Conservation (phyloP, 2,329 filamentous ascomycete genomes). For the Neopestalotiopsis rosae region DNA sequence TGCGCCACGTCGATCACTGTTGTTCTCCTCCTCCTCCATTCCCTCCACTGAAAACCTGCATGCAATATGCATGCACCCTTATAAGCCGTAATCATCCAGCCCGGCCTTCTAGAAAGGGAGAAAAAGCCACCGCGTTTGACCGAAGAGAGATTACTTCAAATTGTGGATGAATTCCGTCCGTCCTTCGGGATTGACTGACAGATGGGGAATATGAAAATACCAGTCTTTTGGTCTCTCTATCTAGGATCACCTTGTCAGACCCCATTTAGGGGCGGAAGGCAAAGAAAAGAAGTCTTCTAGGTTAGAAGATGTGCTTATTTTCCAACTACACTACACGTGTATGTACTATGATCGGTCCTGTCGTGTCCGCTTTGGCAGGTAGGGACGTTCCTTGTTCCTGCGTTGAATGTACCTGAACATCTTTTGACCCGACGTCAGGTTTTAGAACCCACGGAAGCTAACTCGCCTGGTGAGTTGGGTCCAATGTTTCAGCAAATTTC, state of each 20-base stretch:
- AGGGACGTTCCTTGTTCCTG: not conserved
- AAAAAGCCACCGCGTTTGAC: not conserved
- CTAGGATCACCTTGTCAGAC: conserved; percentile 3
- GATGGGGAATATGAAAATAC: not conserved
- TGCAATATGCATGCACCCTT: not conserved
- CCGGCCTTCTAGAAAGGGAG: conserved; percentile 7
- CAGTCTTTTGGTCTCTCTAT: not conserved
- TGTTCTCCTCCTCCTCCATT: not conserved
- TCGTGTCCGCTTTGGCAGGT: not conserved
- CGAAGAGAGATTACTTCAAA: not conserved
- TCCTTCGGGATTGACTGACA: not conserved
- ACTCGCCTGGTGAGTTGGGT: not conserved
- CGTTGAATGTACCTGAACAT: not conserved
- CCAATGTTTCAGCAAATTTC: conserved; percentile 1
- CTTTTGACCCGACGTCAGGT: not conserved
- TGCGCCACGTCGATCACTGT: conserved; percentile 5
- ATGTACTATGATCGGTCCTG: no score
- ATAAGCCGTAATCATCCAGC: not conserved
- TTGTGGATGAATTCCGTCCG: not conserved
- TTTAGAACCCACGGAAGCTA: not conserved
- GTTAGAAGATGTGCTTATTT: conserved; percentile 5
- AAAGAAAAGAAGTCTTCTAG: conserved; percentile 12
- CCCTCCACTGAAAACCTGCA: no score
- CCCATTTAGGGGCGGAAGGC: not conserved
- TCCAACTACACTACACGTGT: not conserved